Evolutionary conservation across 179 eudicot genomes (phyloP).

Genomic region (Silene noctiflora): DNA sequence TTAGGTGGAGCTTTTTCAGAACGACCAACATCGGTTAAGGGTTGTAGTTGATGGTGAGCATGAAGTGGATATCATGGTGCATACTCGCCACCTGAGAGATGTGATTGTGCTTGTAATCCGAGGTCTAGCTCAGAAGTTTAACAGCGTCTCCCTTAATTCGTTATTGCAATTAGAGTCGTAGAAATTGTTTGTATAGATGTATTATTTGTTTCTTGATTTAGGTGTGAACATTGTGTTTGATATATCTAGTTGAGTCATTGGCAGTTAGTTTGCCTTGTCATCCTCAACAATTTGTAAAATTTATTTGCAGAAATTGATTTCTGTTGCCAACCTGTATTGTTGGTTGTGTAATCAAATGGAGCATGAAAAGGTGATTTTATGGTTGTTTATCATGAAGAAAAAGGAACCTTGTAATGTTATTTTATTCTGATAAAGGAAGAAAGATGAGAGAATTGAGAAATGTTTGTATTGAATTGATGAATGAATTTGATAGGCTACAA

Average conservation of each 20-base stretch:
- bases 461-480: too few relatives aligned
- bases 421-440: too few relatives aligned
- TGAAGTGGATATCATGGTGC: constrained; percentile 85
- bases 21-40: constrained; percentile 84
- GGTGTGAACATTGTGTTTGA: neutral
- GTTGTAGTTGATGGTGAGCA: constrained; percentile 80
- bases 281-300: constrained; percentile 1
- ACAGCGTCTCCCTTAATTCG: constrained; percentile 92
- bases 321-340: neutral
- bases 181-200: constrained; percentile 3
- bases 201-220: neutral
- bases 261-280: neutral
- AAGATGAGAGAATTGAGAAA: too few relatives aligned
- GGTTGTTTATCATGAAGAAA: too few relatives aligned
- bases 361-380: too few relatives aligned
- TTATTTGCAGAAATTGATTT: neutral
- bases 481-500: too few relatives aligned
- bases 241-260: constrained; percentile 1
- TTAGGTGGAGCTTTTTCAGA: constrained; percentile 88
- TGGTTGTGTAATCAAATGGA: too few relatives aligned
- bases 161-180: constrained; percentile 54
- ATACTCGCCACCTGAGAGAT: constrained; percentile 87
- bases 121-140: constrained; percentile 84
- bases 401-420: too few relatives aligned
- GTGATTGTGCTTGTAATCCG: constrained; percentile 85